Evolutionary conservation across 441 rosid species (phyloP).

Genomic region (Sinapis alba): DNA sequence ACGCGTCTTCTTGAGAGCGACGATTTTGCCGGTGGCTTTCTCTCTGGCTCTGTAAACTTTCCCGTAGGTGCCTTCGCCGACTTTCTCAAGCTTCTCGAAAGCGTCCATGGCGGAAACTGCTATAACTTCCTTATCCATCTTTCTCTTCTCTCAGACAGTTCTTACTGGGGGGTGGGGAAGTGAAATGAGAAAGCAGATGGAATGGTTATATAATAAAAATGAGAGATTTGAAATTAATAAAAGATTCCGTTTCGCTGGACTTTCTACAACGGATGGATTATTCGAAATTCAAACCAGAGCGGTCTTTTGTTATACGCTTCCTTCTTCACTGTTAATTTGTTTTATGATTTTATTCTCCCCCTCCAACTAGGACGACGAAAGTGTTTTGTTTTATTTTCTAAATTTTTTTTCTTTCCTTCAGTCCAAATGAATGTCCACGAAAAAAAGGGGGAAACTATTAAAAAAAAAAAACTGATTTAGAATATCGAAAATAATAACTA

Average conservation of each 20-base stretch:
- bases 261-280: slow-evolving; percentile 26
- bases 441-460: too few relatives aligned
- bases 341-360: background rate
- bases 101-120: slow-evolving; percentile 71
- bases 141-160: slow-evolving; percentile 23
- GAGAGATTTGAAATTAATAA: background rate
- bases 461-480: too few relatives aligned
- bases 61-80: slow-evolving; percentile 94
- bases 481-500: too few relatives aligned
- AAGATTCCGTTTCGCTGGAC: background rate
- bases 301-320: background rate
- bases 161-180: background rate
- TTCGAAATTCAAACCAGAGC: slow-evolving; percentile 37
- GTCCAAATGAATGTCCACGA: too few relatives aligned
- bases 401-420: background rate
- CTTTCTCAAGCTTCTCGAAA: slow-evolving; percentile 94
- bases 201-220: background rate
- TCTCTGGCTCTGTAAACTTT: slow-evolving; percentile 92
- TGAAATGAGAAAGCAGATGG: background rate
- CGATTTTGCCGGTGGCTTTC: slow-evolving; percentile 82
- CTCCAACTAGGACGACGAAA: background rate
- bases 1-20: slow-evolving; percentile 92
- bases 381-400: background rate
- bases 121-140: slow-evolving; percentile 48
- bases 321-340: background rate